Conservation (phyloP, 768 basidiomycete genomes). For the Tricholoma bakamatsutake region DNA sequence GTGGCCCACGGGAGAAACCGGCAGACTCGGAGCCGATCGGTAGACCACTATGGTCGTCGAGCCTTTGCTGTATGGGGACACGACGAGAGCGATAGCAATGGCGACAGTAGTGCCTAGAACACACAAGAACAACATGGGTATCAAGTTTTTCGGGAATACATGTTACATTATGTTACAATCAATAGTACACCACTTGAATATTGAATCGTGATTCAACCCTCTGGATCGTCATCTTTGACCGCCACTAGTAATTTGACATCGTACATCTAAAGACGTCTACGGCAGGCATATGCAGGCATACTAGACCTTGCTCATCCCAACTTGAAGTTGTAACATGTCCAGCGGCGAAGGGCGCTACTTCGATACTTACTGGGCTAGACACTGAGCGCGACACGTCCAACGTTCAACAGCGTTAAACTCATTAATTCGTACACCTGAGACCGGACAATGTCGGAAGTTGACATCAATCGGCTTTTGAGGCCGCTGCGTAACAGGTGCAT, state of each 20-base stretch:
- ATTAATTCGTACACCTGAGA: background rate
- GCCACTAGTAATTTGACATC: too few relatives aligned
- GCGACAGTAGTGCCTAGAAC: constrained; percentile 49
- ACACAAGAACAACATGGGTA: background rate
- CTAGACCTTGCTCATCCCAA: too few relatives aligned
- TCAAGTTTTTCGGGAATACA: background rate
- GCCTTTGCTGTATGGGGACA: constrained; percentile 87
- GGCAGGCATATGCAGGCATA: too few relatives aligned
- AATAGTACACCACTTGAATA: too few relatives aligned
- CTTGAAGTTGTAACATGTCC: background rate
- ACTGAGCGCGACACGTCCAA: too few relatives aligned
- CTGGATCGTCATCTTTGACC: too few relatives aligned
- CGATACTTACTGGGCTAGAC: too few relatives aligned
- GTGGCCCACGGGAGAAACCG: constrained; percentile 24
- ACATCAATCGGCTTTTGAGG: constrained; percentile 19
- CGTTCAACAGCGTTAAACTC: background rate
- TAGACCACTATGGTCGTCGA: constrained; percentile 37
- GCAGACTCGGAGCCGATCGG: constrained; percentile 29
- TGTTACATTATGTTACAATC: too few relatives aligned
- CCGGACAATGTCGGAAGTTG: background rate
- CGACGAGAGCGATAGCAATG: constrained; percentile 85
- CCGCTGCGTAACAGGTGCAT: constrained; percentile 19
- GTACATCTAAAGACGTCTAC: too few relatives aligned
- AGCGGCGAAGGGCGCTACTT: too few relatives aligned
- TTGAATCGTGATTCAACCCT: too few relatives aligned